Base-by-base conservation (phyloP, 2,329 filamentous ascomycete genomes). In the Colletotrichum gigasporum region DNA sequence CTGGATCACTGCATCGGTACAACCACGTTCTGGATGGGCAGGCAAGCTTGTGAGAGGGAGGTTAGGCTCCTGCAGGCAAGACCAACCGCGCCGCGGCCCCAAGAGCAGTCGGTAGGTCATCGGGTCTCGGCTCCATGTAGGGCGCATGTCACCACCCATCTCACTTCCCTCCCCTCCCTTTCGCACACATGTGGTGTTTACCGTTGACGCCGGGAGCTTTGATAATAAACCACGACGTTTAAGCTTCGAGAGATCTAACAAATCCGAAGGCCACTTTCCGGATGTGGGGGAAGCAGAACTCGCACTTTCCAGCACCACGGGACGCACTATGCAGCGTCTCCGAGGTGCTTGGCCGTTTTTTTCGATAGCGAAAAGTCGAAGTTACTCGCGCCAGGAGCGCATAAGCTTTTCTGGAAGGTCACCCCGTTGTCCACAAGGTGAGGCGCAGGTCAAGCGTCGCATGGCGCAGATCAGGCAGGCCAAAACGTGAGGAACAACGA, bases 381-480 rank as follows among this genome's bases (percentile, higher is more conserved):
- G 26, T 18, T 20, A 14, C 28, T 16, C 14, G 30, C 16, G 30
- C 45, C 18, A 26, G 24, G 20, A 32, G 28, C 37, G 28, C 51
- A 44, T 48, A 24, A 42, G 28, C 53, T 51, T 58, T 52, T 16
- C 8, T 11, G 3, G 22, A 18, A 16, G 14, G 53, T 50, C 28
- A 58, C 60, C 14, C 30, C 30, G 32, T 35, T 10, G 30, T 35
- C 20, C 45, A 50, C 18, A 39, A 32, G 28, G 52, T 20, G 28
- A 44, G 28, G 53, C 26, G 14, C 22, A 51, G 45, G 44, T 42
- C 30, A 28, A 16, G 53, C 50, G n/a, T 63, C 44, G 52, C 53
- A 63, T 37, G 44, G 44, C 35, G 59, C 45, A 58, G 59, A 64
- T 61, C 48, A 61, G 22, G 61, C 61, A 54, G 30, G 48, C 42